phyloP scores from a whole-genome alignment of 2,329 filamentous ascomycete genomes.

The Epichloe brachyelytri region DNA sequence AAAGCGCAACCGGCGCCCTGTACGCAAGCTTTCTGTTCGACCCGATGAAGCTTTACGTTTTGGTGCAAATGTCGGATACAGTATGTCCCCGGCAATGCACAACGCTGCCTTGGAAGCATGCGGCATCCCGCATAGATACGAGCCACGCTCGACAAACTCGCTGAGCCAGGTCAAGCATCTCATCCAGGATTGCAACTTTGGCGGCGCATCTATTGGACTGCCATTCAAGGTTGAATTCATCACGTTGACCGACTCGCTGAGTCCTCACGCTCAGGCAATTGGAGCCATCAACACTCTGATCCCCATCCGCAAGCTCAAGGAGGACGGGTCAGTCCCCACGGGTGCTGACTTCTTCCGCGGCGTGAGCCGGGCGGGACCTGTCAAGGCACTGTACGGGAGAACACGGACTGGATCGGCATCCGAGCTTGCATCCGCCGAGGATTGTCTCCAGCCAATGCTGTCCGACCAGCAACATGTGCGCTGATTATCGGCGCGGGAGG shows the following conservation, averaged over 20 bases:
- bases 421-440: constrained; percentile 59
- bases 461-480: constrained; percentile 40
- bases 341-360: constrained; percentile 40
- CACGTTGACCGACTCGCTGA: constrained; percentile 53
- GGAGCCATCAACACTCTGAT: constrained; percentile 67
- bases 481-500: constrained; percentile 55
- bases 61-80: constrained; percentile 60
- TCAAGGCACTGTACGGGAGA: constrained; percentile 65
- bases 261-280: constrained; percentile 59
- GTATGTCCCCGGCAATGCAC: constrained; percentile 67
- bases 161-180: constrained; percentile 51
- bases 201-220: constrained; percentile 57
- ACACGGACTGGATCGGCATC: constrained; percentile 74
- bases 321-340: constrained; percentile 42
- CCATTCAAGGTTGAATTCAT: constrained; percentile 68
- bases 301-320: constrained; percentile 49
- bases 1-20: constrained; percentile 50
- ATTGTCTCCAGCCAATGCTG: constrained; percentile 57
- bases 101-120: constrained; percentile 54
- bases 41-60: constrained; percentile 60
- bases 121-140: constrained; percentile 56
- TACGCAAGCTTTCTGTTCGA: constrained; percentile 56
- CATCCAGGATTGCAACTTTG: constrained; percentile 53
- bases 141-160: constrained; percentile 48
- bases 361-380: constrained; percentile 47